Conservation (phyloP, 2,329 filamentous ascomycete genomes). For the Paecilomyces formosus region DNA sequence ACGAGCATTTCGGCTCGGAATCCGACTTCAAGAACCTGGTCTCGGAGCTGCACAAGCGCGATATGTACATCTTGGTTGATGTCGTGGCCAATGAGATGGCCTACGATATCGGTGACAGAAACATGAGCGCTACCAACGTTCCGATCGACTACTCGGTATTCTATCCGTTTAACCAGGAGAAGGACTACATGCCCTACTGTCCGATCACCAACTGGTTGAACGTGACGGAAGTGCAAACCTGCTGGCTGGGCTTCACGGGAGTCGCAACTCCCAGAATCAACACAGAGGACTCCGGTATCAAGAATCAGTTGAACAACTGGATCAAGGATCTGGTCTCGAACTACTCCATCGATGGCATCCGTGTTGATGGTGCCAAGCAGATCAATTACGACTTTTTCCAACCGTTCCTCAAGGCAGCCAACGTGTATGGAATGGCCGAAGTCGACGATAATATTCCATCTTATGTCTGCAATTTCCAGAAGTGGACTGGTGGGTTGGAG, state of each 20-base stretch:
- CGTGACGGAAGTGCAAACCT: conserved; percentile 25
- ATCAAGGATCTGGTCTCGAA: conserved; percentile 26
- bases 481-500: conserved; percentile 29
- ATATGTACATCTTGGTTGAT: conserved; percentile 44
- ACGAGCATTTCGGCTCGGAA: conserved; percentile 38
- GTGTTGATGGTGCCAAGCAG: conserved; percentile 40
- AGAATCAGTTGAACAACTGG: conserved; percentile 28
- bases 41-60: conserved; percentile 32
- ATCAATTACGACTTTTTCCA: conserved; percentile 33
- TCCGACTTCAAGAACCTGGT: conserved; percentile 36
- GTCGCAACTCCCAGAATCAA: conserved; percentile 37
- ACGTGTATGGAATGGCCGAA: conserved; percentile 39
- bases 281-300: conserved; percentile 29
- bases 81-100: conserved; percentile 40
- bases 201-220: conserved; percentile 21
- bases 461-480: conserved; percentile 31
- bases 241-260: conserved; percentile 41
- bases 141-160: conserved; percentile 11
- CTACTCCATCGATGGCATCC: conserved; percentile 38
- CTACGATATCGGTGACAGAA: conserved; percentile 5
- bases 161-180: conserved; percentile 13
- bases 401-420: conserved; percentile 20
- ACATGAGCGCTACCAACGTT: neutral
- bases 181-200: conserved; percentile 21
- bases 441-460: conserved; percentile 26